A percentile compares a stretch with the other conserved stretches of the same genome.
These are phyloP conservation scores for Aspergillus taichungensis DNA, from an alignment of 495 filamentous ascomycete species.

Conservation along the genomic window DNA sequence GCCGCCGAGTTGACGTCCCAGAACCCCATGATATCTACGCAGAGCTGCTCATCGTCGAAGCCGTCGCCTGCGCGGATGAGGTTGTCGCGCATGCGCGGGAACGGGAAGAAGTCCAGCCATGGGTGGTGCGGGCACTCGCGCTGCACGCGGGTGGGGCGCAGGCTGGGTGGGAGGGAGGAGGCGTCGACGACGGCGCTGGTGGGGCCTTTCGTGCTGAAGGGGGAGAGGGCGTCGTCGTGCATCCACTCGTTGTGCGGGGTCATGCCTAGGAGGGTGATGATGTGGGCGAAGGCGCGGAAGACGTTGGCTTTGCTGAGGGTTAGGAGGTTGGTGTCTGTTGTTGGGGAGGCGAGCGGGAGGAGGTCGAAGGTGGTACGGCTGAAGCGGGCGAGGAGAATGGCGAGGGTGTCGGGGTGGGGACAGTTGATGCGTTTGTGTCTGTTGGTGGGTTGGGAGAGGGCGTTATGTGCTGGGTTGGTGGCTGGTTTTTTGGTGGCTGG, in stretches of 20 bases:
- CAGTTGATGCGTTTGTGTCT: background rate
- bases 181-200: conserved; percentile 1
- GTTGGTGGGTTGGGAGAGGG: background rate
- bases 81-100: conserved; percentile 42
- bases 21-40: conserved; percentile 38
- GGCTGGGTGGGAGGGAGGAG: conserved; percentile 23
- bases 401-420: background rate
- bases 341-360: conserved; percentile 22
- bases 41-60: conserved; percentile 40
- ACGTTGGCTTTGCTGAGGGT: conserved; percentile 34
- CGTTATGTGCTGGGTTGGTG: background rate
- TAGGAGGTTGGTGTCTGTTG: conserved; percentile 30
- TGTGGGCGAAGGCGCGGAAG: conserved; percentile 27
- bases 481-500: background rate
- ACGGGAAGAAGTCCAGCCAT: conserved; percentile 48
- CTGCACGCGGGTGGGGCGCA: conserved; percentile 42
- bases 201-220: conserved; percentile 14
- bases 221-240: conserved; percentile 26
- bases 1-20: conserved; percentile 16
- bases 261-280: conserved; percentile 17
- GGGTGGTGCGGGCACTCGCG: conserved; percentile 33
- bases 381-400: conserved; percentile 15
- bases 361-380: conserved; percentile 21
- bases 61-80: conserved; percentile 30
- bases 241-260: conserved; percentile 13